These are phyloP conservation scores for Lolium perenne DNA, from an alignment of 176 grass and related monocot species.

Conservation along the genomic window DNA sequence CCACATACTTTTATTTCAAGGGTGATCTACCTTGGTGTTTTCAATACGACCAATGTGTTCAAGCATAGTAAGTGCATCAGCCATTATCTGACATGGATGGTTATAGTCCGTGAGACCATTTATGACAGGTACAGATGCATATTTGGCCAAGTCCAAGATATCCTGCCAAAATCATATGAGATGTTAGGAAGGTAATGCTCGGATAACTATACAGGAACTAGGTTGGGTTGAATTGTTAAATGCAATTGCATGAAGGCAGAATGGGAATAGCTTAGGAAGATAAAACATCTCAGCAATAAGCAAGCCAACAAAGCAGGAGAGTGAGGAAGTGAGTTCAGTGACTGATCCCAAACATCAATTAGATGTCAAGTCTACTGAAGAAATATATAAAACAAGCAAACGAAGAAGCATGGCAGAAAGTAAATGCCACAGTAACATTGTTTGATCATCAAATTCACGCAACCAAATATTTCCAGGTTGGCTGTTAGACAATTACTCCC, in stretches of 20 bases:
- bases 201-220: neutral
- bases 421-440: neutral
- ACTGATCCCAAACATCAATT: neutral
- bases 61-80: constrained; percentile 95
- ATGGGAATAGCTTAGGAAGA: constrained; percentile 16
- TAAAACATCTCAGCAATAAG: neutral
- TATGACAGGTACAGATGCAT: constrained; percentile 86
- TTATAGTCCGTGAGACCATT: constrained; percentile 97
- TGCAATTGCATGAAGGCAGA: neutral
- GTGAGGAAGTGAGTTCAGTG: constrained; percentile 11
- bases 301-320: constrained; percentile 7
- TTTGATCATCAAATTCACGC: neutral
- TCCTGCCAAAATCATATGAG: constrained; percentile 64
- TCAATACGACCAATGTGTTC: constrained; percentile 85
- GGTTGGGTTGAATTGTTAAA: neutral
- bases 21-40: constrained; percentile 73
- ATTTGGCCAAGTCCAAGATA: constrained; percentile 92
- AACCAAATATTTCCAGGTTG: constrained; percentile 26
- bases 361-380: neutral
- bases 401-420: neutral
- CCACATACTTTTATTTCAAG: neutral
- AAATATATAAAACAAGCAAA: neutral
- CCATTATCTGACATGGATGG: constrained; percentile 99
- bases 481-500: constrained; percentile 3
- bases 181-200: constrained; percentile 14